These are phyloP conservation scores for Salix suchowensis DNA, from an alignment of 345 rosid species.

Conservation along the genomic window DNA sequence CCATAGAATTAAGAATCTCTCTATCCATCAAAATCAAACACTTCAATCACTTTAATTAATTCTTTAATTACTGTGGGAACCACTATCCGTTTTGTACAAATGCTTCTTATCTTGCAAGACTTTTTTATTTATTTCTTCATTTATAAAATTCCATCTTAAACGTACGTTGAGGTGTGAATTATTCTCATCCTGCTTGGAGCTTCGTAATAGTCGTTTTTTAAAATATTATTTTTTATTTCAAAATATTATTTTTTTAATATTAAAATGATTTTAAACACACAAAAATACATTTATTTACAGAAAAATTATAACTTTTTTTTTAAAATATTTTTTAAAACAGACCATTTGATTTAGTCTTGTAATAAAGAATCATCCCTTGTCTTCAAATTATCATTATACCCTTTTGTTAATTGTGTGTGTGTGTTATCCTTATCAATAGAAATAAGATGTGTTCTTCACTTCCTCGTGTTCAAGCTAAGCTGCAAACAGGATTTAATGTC, in stretches of 20 bases:
- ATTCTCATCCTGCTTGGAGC: too few relatives aligned
- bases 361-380: constrained; percentile 21
- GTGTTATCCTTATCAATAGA: too few relatives aligned
- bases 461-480: too few relatives aligned
- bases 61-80: background rate
- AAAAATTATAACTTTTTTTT: too few relatives aligned
- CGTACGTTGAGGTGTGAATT: constrained; percentile 11
- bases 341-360: background rate
- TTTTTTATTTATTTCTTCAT: background rate
- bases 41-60: background rate
- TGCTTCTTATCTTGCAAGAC: background rate
- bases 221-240: too few relatives aligned
- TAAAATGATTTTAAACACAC: too few relatives aligned
- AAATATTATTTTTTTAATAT: too few relatives aligned
- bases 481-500: too few relatives aligned
- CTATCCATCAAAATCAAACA: background rate
- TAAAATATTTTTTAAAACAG: too few relatives aligned
- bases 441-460: too few relatives aligned
- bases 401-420: background rate
- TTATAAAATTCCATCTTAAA: background rate
- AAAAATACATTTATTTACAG: too few relatives aligned
- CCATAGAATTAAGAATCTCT: constrained; percentile 33
- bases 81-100: background rate
- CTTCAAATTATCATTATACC: background rate
- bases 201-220: too few relatives aligned